Conservation (phyloP, 1,284 basidiomycete genomes). For the Cystobasidium slooffiae region DNA sequence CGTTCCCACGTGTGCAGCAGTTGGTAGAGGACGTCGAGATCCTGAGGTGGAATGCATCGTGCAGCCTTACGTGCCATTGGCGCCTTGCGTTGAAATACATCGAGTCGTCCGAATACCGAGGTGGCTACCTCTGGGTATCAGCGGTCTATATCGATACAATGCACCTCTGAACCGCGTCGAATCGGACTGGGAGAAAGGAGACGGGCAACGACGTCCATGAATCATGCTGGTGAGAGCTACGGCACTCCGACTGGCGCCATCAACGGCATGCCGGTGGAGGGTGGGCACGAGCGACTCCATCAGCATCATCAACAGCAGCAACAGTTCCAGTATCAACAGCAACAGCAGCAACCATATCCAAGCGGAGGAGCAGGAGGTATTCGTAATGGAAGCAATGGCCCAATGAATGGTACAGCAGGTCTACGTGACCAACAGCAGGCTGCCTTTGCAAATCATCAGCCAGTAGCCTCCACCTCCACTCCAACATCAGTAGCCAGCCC, state of each 20-base stretch:
- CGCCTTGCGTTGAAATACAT: no score
- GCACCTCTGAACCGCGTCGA: no score
- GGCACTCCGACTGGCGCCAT: conserved; percentile 7
- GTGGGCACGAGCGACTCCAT: conserved; percentile 8
- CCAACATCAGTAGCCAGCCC: conserved; percentile 22
- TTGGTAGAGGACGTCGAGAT: no score
- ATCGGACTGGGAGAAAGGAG: not conserved
- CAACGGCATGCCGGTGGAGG: conserved; percentile 16
- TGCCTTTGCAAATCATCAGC: not conserved
- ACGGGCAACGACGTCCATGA: conserved; percentile 10
- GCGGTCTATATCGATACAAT: no score
- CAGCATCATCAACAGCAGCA: conserved; percentile 23
- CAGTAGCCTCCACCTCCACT: conserved; percentile 5
- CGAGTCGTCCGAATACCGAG: no score
- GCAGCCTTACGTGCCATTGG: no score
- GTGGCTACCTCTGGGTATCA: no score
- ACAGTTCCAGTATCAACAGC: conserved; percentile 23
- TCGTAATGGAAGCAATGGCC: not conserved
- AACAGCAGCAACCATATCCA: conserved; percentile 4
- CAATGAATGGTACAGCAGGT: not conserved
- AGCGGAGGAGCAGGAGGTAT: not conserved
- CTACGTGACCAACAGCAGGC: not conserved
- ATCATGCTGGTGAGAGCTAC: conserved; percentile 10
- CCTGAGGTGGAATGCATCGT: no score
- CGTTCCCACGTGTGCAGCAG: no score